These are phyloP conservation scores for Blastobotrys persicus DNA, from an alignment of 1,139 yeast species.

Conservation along the genomic window DNA sequence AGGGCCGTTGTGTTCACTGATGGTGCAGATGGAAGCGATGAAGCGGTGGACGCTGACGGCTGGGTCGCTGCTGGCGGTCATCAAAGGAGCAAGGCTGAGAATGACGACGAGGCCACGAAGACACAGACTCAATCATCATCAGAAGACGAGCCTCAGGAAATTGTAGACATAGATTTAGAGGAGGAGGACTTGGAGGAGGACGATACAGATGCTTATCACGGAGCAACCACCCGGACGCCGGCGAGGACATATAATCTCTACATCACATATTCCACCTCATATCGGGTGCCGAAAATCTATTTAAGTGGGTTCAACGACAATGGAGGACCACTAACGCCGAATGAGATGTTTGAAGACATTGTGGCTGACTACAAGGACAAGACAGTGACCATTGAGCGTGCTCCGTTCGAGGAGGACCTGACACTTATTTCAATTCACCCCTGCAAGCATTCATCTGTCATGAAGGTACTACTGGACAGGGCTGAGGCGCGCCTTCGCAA, in stretches of 20 bases:
- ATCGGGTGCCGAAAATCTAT: conserved; percentile 93
- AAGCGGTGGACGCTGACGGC: conserved; percentile 52
- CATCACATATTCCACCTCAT: conserved; percentile 90
- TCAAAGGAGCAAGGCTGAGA: not conserved
- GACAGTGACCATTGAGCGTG: conserved; percentile 92
- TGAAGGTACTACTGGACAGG: conserved; percentile 78
- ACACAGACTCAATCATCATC: conserved; percentile 3
- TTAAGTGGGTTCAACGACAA: conserved; percentile 80
- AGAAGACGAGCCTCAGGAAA: conserved; percentile 28
- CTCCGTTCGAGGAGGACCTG: conserved; percentile 77
- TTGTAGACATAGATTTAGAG: conserved; percentile 35
- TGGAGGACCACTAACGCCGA: conserved; percentile 83
- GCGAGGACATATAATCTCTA: conserved; percentile 81
- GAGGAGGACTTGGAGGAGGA: conserved; percentile 34
- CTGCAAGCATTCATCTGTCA: conserved; percentile 90
- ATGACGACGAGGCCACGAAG: not conserved
- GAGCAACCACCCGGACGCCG: conserved; percentile 33
- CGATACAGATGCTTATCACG: conserved; percentile 27
- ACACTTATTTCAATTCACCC: conserved; percentile 94
- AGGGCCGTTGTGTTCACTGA: conserved; percentile 64
- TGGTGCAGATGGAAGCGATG: conserved; percentile 37
- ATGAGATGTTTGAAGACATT: conserved; percentile 92
- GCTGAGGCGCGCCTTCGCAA: conserved; percentile 43
- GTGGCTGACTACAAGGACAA: conserved; percentile 88
- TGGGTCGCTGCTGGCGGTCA: conserved; percentile 45